These are phyloP conservation scores for Candida loeiensis DNA, from an alignment of 805 yeast species.

Conservation along the genomic window DNA sequence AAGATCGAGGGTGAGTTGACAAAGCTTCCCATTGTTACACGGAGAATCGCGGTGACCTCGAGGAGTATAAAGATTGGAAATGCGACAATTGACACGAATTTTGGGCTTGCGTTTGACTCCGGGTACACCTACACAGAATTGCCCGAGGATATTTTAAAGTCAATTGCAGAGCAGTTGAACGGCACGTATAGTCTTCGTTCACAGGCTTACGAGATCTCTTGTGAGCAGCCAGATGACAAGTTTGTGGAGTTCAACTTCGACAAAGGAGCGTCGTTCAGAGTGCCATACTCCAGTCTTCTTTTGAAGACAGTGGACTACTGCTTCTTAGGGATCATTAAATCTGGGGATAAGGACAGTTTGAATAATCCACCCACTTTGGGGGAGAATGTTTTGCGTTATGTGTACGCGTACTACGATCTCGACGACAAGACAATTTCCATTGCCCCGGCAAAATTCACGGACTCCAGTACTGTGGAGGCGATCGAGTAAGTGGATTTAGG, in stretches of 20 bases:
- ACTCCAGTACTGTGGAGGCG: not conserved
- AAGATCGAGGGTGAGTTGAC: slow-evolving; percentile 13
- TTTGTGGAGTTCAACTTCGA: slow-evolving; percentile 6
- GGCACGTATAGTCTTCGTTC: not conserved
- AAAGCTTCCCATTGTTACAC: not conserved
- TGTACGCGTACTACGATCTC: slow-evolving; percentile 53
- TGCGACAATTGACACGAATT: not conserved
- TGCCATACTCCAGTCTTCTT: slow-evolving; percentile 10
- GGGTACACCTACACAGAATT: slow-evolving; percentile 9
- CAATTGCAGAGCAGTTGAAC: slow-evolving; percentile 2
- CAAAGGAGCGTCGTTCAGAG: slow-evolving; percentile 5
- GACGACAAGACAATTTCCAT: slow-evolving; percentile 40
- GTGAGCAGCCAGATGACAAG: slow-evolving; percentile 10
- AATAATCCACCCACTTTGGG: slow-evolving; percentile 34
- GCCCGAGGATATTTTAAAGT: slow-evolving; percentile 5
- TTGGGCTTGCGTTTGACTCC: slow-evolving; percentile 10
- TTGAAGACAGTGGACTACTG: slow-evolving; percentile 4
- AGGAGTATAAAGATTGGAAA: slow-evolving; percentile 3
- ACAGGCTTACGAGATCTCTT: slow-evolving; percentile 2
- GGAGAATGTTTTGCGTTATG: slow-evolving; percentile 48
- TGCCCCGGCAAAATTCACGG: slow-evolving; percentile 38
- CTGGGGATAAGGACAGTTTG: slow-evolving; percentile 4
- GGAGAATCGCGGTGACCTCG: slow-evolving; percentile 5
- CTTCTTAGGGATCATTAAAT: slow-evolving; percentile 2
- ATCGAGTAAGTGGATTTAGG: not conserved